phyloP scores from a whole-genome alignment of 1,284 basidiomycete genomes.

The Boletus sp. region DNA sequence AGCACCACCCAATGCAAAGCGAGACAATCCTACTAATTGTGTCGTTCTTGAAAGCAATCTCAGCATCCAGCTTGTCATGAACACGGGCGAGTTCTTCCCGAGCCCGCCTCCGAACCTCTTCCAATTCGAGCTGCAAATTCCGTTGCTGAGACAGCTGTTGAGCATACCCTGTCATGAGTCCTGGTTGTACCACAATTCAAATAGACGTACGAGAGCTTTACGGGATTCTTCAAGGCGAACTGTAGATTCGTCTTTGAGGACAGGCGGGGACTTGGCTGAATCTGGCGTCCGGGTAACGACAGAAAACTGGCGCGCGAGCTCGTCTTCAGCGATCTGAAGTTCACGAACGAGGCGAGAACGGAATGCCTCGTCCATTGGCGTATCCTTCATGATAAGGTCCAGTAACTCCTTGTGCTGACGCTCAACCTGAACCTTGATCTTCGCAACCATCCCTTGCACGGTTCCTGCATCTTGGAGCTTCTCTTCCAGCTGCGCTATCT shows the following conservation, averaged over 20 bases:
- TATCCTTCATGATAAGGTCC: slow-evolving; percentile 54
- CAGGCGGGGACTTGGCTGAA: slow-evolving; percentile 47
- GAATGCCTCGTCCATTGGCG: slow-evolving; percentile 59
- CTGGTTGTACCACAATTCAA: background rate
- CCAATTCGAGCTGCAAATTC: slow-evolving; percentile 60
- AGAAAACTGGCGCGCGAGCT: slow-evolving; percentile 55
- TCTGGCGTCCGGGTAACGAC: slow-evolving; percentile 20
- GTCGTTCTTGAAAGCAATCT: slow-evolving; percentile 53
- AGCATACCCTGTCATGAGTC: slow-evolving; percentile 3
- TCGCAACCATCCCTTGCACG: slow-evolving; percentile 47
- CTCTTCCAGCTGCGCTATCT: slow-evolving; percentile 62
- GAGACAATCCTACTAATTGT: slow-evolving; percentile 44
- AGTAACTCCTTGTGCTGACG: slow-evolving; percentile 70
- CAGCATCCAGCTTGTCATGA: slow-evolving; percentile 54
- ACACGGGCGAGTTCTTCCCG: slow-evolving; percentile 58
- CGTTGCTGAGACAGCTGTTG: slow-evolving; percentile 63
- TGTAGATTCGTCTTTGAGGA: slow-evolving; percentile 63
- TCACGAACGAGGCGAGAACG: slow-evolving; percentile 65
- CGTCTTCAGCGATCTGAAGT: slow-evolving; percentile 61
- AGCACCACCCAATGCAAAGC: background rate
- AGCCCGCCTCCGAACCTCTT: slow-evolving; percentile 56
- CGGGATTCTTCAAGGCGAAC: slow-evolving; percentile 70
- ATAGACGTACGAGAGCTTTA: slow-evolving; percentile 55
- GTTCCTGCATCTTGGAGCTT: slow-evolving; percentile 57
- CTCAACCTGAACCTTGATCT: slow-evolving; percentile 61